Evolutionary conservation across 139 green algal species (phyloP).

Genomic region (Coelastrella sp.): DNA sequence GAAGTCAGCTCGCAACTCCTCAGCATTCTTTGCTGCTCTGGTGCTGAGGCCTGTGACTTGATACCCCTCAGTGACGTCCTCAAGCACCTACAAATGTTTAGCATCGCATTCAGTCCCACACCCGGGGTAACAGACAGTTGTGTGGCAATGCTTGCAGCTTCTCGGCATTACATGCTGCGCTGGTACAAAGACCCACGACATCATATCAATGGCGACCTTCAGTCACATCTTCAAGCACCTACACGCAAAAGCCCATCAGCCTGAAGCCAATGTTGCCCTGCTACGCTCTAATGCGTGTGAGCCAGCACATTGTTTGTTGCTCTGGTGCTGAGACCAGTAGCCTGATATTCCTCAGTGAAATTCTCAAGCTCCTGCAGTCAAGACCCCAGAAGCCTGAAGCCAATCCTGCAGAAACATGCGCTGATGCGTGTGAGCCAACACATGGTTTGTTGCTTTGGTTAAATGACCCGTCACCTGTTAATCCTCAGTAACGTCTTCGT

Average conservation of each 20-base stretch:
- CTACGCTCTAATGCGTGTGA: too few relatives aligned
- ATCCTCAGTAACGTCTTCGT: too few relatives aligned
- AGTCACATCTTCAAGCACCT: too few relatives aligned
- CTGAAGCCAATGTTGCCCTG: too few relatives aligned
- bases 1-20: constrained; percentile 61
- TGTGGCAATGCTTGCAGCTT: constrained; percentile 53
- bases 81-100: constrained; percentile 37
- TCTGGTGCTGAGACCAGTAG: constrained; percentile 54
- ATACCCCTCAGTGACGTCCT: constrained; percentile 55
- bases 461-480: too few relatives aligned
- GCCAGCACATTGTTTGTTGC: constrained; percentile 39
- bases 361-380: constrained; percentile 50
- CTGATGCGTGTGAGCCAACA: not conserved
- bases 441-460: not conserved
- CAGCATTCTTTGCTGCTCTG: constrained; percentile 48
- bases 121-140: not conserved
- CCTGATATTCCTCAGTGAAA: constrained; percentile 49
- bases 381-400: too few relatives aligned
- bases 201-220: too few relatives aligned
- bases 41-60: constrained; percentile 56
- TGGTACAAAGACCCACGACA: too few relatives aligned
- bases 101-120: not conserved
- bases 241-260: too few relatives aligned
- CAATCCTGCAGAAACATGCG: too few relatives aligned
- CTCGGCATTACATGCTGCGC: constrained; percentile 3